Evolutionary conservation across 768 basidiomycete genomes (phyloP).

Genomic region (Suillus discolor): DNA sequence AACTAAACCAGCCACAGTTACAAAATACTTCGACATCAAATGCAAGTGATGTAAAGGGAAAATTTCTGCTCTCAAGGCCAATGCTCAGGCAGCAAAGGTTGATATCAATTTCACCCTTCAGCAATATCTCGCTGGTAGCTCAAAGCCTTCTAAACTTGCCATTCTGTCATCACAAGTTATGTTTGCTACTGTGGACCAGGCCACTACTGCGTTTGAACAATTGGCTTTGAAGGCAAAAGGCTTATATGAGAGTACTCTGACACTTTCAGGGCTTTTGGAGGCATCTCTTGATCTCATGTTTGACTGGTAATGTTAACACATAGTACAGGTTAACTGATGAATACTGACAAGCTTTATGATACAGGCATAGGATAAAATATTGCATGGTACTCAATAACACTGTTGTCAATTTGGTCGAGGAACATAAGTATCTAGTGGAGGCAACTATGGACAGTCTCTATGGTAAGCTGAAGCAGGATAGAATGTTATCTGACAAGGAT

Average conservation of each 20-base stretch:
- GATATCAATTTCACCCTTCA: conserved; percentile 7
- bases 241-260: not conserved
- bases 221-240: not conserved
- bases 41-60: conserved; percentile 4
- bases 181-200: not conserved
- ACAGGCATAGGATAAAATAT: conserved; percentile 6
- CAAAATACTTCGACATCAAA: not conserved
- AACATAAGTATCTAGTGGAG: not conserved
- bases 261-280: not conserved
- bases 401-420: not conserved
- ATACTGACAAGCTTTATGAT: not conserved
- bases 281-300: conserved; percentile 4
- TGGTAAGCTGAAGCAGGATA: not conserved
- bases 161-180: not conserved
- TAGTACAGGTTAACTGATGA: not conserved
- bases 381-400: not conserved
- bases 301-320: not conserved
- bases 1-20: conserved; percentile 6
- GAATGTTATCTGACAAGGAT: not conserved
- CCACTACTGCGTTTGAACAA: not conserved
- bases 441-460: not conserved
- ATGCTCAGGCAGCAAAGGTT: not conserved
- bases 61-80: conserved; percentile 5
- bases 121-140: not conserved
- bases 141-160: not conserved